Percentiles rank a stretch among this genome's conserved stretches.
phyloP scores from a whole-genome alignment of 2,329 filamentous ascomycete genomes.

The Fusarium sp. region DNA sequence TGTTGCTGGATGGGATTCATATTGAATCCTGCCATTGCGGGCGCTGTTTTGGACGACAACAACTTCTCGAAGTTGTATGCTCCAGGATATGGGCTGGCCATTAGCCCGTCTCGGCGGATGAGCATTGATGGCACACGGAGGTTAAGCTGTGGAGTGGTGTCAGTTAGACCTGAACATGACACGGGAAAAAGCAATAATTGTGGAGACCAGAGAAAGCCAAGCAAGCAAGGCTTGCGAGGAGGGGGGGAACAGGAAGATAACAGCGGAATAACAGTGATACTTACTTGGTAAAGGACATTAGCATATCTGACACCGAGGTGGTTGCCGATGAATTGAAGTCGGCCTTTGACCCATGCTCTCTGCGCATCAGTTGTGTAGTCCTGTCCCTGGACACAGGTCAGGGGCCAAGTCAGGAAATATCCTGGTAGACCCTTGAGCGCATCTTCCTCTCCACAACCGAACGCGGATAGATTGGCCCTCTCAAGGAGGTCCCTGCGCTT shows the following conservation, averaged over 20 bases:
- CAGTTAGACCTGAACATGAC: constrained; percentile 23
- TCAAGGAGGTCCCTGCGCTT: constrained; percentile 57
- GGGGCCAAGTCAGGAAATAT: constrained; percentile 70
- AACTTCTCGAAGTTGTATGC: constrained; percentile 60
- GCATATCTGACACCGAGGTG: constrained; percentile 70
- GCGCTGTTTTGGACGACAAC: constrained; percentile 54
- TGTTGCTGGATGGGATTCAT: constrained; percentile 61
- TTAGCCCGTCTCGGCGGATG: constrained; percentile 64
- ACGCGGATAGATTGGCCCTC: constrained; percentile 57
- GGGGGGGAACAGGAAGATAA: background rate
- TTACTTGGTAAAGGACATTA: constrained; percentile 65
- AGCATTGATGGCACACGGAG: constrained; percentile 72
- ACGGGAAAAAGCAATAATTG: constrained; percentile 24
- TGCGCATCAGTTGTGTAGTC: constrained; percentile 71
- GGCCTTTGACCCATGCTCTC: constrained; percentile 65
- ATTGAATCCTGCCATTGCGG: constrained; percentile 52
- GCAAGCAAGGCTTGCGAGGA: background rate
- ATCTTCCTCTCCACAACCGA: constrained; percentile 63
- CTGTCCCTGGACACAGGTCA: constrained; percentile 64
- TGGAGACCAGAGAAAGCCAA: background rate
- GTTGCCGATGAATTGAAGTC: constrained; percentile 65
- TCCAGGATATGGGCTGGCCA: constrained; percentile 58
- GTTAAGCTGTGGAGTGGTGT: constrained; percentile 58
- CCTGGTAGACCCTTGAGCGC: constrained; percentile 66
- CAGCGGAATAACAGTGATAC: constrained; percentile 23